Base-by-base conservation (phyloP, 2,329 filamentous ascomycete species). In the Cercospora sesami region DNA sequence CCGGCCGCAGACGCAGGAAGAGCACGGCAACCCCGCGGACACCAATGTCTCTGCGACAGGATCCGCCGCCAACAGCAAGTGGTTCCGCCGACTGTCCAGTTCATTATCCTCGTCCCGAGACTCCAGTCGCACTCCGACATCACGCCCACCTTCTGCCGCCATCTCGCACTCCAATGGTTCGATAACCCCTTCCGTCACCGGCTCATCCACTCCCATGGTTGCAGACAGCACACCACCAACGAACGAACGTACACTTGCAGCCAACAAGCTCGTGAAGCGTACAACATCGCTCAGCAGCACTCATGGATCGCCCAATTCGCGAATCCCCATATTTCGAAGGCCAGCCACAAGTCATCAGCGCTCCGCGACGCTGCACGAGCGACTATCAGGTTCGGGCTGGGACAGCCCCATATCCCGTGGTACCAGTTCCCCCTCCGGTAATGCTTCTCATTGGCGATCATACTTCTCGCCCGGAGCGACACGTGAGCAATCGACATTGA, bases 321-420 rank as follows among this genome's bases (percentile, higher is more conserved):
- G 90, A 74, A 82, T 91, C 69, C 86, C 88, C 72, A 81, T 91
- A 23, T 84, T 94, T 68, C 87, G 90, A 67, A 84, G 91, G 73
- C 91, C 91, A 63, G 90, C 90, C 57, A 94, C 91, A 18, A 93
- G 91, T 78, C 91, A 93, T 75, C 90, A 94, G 77, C 85, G 91
- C 73, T 91, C 90, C 57, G 88, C 87, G 36, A 92, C 90, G 1
- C 81, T 92, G 30, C 87, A 91, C 72, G 74, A 75, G 18, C 67
- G 67, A 10, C 64, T 69, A 42, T 65, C 64, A 18, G 64, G 30
- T 23, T 64, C 63, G 21, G 66, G 67, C 61, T 61, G 53, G 16
- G 68, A 63, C 42, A 66, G 67, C 64, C 66, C 53, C 36, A 68
- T 69, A 63, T 67, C 70, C 53, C 60, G 36, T 28, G 69, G 67